Conservation (phyloP, 495 filamentous ascomycete species). For the Chlorociboria aeruginascens region DNA sequence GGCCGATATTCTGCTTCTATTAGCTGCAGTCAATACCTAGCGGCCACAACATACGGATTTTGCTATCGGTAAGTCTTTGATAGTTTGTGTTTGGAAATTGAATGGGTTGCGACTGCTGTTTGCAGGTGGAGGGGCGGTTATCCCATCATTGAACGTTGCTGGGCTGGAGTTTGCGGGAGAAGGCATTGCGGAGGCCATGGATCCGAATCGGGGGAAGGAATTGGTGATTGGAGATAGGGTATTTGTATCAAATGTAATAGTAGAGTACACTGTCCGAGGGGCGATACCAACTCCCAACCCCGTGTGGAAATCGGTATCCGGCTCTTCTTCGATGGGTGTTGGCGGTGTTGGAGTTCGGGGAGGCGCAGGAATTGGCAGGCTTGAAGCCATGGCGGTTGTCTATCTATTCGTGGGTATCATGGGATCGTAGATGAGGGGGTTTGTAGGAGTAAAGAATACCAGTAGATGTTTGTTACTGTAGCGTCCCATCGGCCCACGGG, state of each 20-base stretch:
- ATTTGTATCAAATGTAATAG: conserved; percentile 42
- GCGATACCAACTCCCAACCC: conserved; percentile 26
- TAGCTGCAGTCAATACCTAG: conserved; percentile 3
- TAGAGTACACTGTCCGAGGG: conserved; percentile 22
- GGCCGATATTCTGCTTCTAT: conserved; percentile 56
- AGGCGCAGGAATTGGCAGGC: conserved; percentile 48
- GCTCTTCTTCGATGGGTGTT: conserved; percentile 35
- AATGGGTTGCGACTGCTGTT: conserved; percentile 47
- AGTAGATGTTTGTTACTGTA: too few species aligned
- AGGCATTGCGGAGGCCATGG: conserved; percentile 19
- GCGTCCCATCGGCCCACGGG: not conserved
- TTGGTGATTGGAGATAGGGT: conserved; percentile 52
- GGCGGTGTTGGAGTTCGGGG: conserved; percentile 62
- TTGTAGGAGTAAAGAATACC: too few species aligned
- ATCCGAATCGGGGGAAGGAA: conserved; percentile 31
- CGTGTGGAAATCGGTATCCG: conserved; percentile 1
- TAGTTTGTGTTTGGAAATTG: conserved; percentile 83
- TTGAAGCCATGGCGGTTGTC: conserved; percentile 37
- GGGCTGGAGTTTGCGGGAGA: conserved; percentile 10
- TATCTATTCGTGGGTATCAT: conserved; percentile 10
- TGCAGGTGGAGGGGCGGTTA: conserved; percentile 15
- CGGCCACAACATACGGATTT: conserved; percentile 54
- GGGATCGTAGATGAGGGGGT: conserved; percentile 18
- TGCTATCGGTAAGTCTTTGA: conserved; percentile 58
- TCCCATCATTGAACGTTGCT: conserved; percentile 8